These are phyloP conservation scores for Chondrus crispus DNA, from an alignment of 23 red algal species.

Conservation along the genomic window DNA sequence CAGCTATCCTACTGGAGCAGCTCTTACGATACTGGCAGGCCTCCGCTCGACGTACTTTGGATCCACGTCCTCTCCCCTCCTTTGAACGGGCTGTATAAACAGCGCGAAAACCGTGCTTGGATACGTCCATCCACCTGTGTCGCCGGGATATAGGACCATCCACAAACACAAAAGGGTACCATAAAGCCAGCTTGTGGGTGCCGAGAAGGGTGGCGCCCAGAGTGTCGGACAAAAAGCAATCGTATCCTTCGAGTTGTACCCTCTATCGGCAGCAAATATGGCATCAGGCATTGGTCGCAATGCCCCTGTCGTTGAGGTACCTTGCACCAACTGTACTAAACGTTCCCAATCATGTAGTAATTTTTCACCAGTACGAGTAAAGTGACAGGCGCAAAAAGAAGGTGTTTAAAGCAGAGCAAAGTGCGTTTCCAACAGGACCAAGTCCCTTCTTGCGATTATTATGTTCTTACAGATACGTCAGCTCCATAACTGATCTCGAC, in stretches of 20 bases:
- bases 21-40: not conserved
- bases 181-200: not conserved
- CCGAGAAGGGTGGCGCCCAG: not conserved
- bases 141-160: not conserved
- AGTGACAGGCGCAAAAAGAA: not conserved
- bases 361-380: not conserved
- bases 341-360: not conserved
- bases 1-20: not conserved
- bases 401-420: constrained; percentile 21
- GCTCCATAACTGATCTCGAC: not conserved
- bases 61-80: not conserved
- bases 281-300: not conserved
- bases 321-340: not conserved
- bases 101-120: not conserved
- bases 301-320: not conserved
- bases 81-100: not conserved
- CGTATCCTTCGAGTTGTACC: not conserved
- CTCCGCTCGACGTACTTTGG: not conserved
- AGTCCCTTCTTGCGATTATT: constrained; percentile 9
- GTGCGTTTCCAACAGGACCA: not conserved
- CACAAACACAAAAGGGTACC: not conserved
- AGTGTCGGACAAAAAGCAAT: not conserved
- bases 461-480: not conserved
- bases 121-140: not conserved
- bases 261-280: not conserved